Evolutionary conservation across 345 rosid genomes (phyloP).

Genomic region (Excoecaria agallocha): DNA sequence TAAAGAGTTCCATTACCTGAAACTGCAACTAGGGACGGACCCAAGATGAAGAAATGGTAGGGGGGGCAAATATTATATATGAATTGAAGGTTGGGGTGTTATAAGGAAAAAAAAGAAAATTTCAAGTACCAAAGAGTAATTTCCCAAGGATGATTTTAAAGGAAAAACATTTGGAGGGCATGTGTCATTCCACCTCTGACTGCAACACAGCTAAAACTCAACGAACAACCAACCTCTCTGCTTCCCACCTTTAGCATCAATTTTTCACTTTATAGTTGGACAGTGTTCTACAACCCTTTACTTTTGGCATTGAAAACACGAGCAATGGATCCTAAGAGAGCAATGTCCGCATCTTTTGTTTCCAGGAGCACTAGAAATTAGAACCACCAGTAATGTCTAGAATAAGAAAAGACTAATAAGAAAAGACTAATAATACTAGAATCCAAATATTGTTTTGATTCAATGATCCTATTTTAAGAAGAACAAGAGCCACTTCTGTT

Average conservation of each 20-base stretch:
- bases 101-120: too few relatives aligned
- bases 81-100: too few relatives aligned
- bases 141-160: too few relatives aligned
- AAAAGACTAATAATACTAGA: background rate
- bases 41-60: too few relatives aligned
- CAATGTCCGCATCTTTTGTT: background rate
- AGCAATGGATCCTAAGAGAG: background rate
- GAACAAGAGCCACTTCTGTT: background rate
- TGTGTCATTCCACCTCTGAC: background rate
- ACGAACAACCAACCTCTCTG: background rate
- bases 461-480: too few relatives aligned
- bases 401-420: background rate
- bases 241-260: background rate
- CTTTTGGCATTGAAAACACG: background rate
- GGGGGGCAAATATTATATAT: too few relatives aligned
- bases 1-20: too few relatives aligned
- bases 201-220: background rate
- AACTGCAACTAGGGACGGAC: too few relatives aligned
- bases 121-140: too few relatives aligned
- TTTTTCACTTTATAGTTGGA: background rate
- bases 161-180: too few relatives aligned
- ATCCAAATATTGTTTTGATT: too few relatives aligned
- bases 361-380: background rate
- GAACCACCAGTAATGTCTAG: background rate
- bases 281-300: background rate